Conservation (phyloP, 2,329 filamentous ascomycete species). For the Aureobasidium vineae region DNA sequence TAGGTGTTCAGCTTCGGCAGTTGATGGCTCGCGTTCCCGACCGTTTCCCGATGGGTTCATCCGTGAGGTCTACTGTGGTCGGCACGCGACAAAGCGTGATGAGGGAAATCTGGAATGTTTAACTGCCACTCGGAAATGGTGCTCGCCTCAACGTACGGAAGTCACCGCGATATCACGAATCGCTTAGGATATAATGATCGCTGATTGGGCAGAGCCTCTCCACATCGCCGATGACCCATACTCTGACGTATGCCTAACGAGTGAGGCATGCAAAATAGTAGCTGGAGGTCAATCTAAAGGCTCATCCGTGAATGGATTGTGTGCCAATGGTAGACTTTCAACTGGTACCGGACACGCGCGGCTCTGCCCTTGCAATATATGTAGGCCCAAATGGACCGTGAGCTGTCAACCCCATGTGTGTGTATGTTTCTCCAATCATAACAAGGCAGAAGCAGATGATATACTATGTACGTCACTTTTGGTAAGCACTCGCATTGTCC, state of each 20-base stretch:
- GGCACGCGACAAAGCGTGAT: not conserved
- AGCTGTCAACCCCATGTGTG: not conserved
- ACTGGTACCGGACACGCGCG: not conserved
- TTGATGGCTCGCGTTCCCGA: not conserved
- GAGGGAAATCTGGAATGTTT: not conserved
- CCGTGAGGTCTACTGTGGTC: not conserved
- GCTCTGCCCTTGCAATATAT: not conserved
- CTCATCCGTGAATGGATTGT: not conserved
- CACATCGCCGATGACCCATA: slow-evolving; percentile 1
- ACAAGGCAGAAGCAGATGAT: slow-evolving; percentile 1
- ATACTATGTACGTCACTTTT: not conserved
- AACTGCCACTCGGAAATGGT: not conserved
- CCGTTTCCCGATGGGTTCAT: not conserved
- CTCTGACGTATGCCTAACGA: slow-evolving; percentile 8
- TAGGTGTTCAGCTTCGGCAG: not conserved
- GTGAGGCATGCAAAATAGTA: not conserved
- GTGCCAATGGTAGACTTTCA: not conserved
- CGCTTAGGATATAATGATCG: not conserved
- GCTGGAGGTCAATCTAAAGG: not conserved
- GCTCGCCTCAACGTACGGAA: not conserved
- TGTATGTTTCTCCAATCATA: not conserved
- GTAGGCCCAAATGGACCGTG: not conserved
- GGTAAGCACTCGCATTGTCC: slow-evolving; percentile 3
- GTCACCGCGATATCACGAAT: not conserved
- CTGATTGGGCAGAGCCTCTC: slow-evolving; percentile 2